Base-by-base conservation (phyloP, 192 early-diverging fungal genomes). In the Diversispora epigaea region DNA sequence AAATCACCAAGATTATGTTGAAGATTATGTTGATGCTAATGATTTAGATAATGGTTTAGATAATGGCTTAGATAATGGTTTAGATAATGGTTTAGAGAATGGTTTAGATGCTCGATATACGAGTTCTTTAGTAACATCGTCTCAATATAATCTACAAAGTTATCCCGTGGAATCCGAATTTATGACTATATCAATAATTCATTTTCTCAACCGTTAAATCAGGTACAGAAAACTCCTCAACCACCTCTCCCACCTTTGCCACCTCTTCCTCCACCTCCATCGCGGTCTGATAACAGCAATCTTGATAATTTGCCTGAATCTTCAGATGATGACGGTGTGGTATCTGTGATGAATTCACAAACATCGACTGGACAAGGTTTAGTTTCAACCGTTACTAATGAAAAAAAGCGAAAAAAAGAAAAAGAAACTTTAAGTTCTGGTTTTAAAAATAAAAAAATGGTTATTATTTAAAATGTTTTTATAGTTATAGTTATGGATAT, bases 401-500 rank as follows among this genome's bases (percentile, higher is more conserved):
- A 67, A 17, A 67, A 46, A 45, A 67, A 67, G 21, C 43, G 65
- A 12, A 67, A 67, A 8, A 67, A 67, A 22, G 65, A 67, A 25
- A 67, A 67, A 50, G 65, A 67, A 22, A 8, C 19, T 67, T 6
- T 67, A n/a, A 47, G 3, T 41, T 67, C 65, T 32, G 65, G 65
- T 41, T 67, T 67, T 45, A 45, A 49, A 14, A 67, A 67, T 67
- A 67, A 67, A 25, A 67, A 67, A 46, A 67, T 67, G 65, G 65
- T 67, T 47, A 2, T 43, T 21, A n/a, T 41, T 64, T 10, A 44
- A 17, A 44, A 44, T 43, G 43, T 64, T 14, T 44, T 43, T 64
- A 44, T 6, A 32, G 2, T 32, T 32, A 32, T n/a, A n/a, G n/a
- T n/a, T n/a, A n/a, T n/a, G n/a, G n/a, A n/a, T 32, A 32, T 32